Evolutionary conservation across 1,139 yeast species (phyloP), one percentile per base, ranked within the genome.

Genomic region (Debaryomyces psychrophilus): DNA sequence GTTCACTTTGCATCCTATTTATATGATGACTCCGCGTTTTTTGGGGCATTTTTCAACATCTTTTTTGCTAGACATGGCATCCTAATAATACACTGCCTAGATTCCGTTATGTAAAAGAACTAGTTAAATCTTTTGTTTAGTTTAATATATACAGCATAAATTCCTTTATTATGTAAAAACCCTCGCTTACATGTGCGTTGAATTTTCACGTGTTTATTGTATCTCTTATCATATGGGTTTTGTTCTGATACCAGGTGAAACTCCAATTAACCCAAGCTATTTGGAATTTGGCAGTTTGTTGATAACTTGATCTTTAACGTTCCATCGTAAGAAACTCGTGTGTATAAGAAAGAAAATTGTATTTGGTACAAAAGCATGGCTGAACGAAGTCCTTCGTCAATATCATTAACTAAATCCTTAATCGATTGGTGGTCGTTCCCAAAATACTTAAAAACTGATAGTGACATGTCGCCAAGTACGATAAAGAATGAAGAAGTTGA

Each of bases 401-500:
- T 71, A n/a, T 50, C 71, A 0, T 23, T 69, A 6, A 37, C 45
- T 8, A 57, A 59, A 31, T 71, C 77, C 1, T 45, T 71, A 31
- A 53, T 54, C 27, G 78, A 73, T 54, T 73, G 79, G 79, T 73
- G 78, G 77, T 44, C 54, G 18, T 59, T 67, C 4, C 58, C 72
- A 4, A 50, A 64, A 9, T 58, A 59, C 12, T 53, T 68, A 31
- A 60, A 60, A 36, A 28, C 12, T 20, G 41, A 29, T 8, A 35
- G 54, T 11, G 41, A 15, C 17, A 50, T 31, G 38, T 20, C 22
- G 8, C 18, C 35, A n/a, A 20, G 18, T 18, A 12, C 17, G 11
- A 33, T 34, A 4, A 17, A 17, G 8, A 35, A 29, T 17, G 31
- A 28, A n/a, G 27, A 31, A 4, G 9, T 37, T 2, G 43, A 53